Percentiles rank a stretch among this genome's conserved stretches.
phyloP scores from a whole-genome alignment of 352 stramenopile species.

The Phytophthora agathidicida region DNA sequence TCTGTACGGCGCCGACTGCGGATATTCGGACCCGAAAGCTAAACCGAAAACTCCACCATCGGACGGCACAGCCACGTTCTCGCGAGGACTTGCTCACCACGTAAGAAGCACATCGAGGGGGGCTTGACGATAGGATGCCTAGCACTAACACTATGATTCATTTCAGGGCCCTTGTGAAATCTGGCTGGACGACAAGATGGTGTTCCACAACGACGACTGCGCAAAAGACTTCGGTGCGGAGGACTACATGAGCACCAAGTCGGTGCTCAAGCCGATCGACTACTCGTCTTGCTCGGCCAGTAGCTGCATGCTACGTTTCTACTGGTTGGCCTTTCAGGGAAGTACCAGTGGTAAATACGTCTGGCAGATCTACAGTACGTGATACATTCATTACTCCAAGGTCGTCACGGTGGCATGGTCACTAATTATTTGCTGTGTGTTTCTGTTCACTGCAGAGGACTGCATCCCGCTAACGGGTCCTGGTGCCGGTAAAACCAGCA shows the following conservation, averaged over 20 bases:
- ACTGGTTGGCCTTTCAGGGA: constrained; percentile 36
- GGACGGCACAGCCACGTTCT: constrained; percentile 23
- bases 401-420: too few species aligned
- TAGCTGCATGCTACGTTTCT: constrained; percentile 40
- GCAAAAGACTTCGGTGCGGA: constrained; percentile 8
- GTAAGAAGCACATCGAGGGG: too few species aligned
- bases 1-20: constrained; percentile 35
- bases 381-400: background rate
- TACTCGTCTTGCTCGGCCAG: constrained; percentile 28
- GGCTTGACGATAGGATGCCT: too few species aligned
- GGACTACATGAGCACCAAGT: constrained; percentile 31
- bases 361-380: constrained; percentile 42
- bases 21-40: constrained; percentile 31
- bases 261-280: constrained; percentile 30
- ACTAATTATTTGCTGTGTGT: background rate
- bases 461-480: constrained; percentile 18
- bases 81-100: constrained; percentile 11
- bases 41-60: constrained; percentile 22
- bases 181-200: constrained; percentile 35
- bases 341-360: constrained; percentile 20
- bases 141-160: too few species aligned
- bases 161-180: constrained; percentile 32
- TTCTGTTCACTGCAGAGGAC: constrained; percentile 26
- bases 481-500: constrained; percentile 10
- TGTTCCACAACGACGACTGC: constrained; percentile 35